A percentile compares a stretch with the other conserved stretches of the same genome.
Evolutionary conservation across 2,329 filamentous ascomycete species (phyloP).

Genomic region (Raffaelea deltoideospora): DNA sequence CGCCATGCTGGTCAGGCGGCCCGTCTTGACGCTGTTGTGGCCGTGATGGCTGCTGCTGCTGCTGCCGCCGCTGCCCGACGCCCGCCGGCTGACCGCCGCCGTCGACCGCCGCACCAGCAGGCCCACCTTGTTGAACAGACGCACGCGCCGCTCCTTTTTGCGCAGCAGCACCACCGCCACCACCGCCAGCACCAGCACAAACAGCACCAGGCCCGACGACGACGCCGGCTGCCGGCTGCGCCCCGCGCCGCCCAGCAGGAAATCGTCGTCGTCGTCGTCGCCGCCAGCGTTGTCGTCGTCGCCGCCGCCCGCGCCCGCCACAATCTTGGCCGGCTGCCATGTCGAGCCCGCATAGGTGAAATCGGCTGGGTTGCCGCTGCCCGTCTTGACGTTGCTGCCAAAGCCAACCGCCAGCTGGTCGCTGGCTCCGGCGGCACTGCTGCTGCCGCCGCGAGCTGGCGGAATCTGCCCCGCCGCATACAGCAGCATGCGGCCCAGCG

Average conservation of each 20-base stretch:
- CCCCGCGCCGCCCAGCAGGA: slow-evolving; percentile 50
- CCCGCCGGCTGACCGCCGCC: slow-evolving; percentile 28
- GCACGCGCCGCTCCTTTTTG: slow-evolving; percentile 59
- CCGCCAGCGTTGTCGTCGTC: slow-evolving; percentile 36
- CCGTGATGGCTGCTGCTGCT: background rate
- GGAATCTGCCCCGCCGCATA: slow-evolving; percentile 85
- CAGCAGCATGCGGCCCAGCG: slow-evolving; percentile 86
- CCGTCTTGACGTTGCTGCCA: slow-evolving; percentile 65
- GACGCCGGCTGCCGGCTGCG: slow-evolving; percentile 53
- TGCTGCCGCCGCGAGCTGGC: slow-evolving; percentile 23
- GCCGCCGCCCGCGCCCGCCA: slow-evolving; percentile 39
- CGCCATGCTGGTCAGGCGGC: background rate
- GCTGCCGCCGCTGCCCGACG: slow-evolving; percentile 9
- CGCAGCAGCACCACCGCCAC: slow-evolving; percentile 59
- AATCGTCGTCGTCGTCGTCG: slow-evolving; percentile 39
- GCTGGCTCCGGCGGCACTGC: slow-evolving; percentile 15
- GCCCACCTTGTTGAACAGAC: slow-evolving; percentile 39
- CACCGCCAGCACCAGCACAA: slow-evolving; percentile 57
- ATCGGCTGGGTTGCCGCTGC: slow-evolving; percentile 46
- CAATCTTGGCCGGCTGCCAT: slow-evolving; percentile 25
- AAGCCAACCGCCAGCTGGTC: slow-evolving; percentile 76
- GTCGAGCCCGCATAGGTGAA: slow-evolving; percentile 69
- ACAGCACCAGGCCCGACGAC: slow-evolving; percentile 60
- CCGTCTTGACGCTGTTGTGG: slow-evolving; percentile 14
- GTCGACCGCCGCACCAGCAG: slow-evolving; percentile 24